A percentile compares a stretch with the other conserved stretches of the same genome.
phyloP scores from a whole-genome alignment of 75 land plant genomes.

The Ceratopteris richardii region DNA sequence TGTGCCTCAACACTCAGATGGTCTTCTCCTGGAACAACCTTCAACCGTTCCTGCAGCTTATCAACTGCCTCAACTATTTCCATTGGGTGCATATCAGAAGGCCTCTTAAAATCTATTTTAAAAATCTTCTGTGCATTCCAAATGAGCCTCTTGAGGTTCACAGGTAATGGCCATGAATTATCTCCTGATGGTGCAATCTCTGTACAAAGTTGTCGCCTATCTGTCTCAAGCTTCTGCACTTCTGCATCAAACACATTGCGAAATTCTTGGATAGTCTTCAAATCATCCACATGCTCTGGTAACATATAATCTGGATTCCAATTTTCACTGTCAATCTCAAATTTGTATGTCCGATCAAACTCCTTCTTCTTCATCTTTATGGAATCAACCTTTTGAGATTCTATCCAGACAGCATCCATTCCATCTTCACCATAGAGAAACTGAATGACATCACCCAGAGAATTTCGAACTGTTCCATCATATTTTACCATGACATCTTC shows the following conservation, averaged over 20 bases:
- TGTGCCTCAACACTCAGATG: slow-evolving; percentile 85
- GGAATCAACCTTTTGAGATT: slow-evolving; percentile 81
- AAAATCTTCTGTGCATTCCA: slow-evolving; percentile 97
- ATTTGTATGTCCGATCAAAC: slow-evolving; percentile 62
- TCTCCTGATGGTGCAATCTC: slow-evolving; percentile 93
- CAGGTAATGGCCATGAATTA: slow-evolving; percentile 75
- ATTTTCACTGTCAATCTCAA: slow-evolving; percentile 67
- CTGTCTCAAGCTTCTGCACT: slow-evolving; percentile 69
- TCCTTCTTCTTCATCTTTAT: slow-evolving; percentile 81
- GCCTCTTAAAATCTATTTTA: slow-evolving; percentile 68
- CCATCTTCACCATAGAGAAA: slow-evolving; percentile 99
- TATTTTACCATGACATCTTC: slow-evolving; percentile 99
- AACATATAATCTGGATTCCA: slow-evolving; percentile 94
- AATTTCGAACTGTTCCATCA: slow-evolving; percentile 98
- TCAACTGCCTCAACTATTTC: slow-evolving; percentile 92
- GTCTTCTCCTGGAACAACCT: slow-evolving; percentile 81
- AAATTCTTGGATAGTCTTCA: slow-evolving; percentile 79
- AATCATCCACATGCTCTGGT: slow-evolving; percentile 80
- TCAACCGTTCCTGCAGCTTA: slow-evolving; percentile 71
- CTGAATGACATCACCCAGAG: slow-evolving; percentile 97
- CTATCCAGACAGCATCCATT: slow-evolving; percentile 99
- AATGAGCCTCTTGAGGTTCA: slow-evolving; percentile 82
- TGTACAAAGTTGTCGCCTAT: slow-evolving; percentile 65
- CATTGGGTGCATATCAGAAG: slow-evolving; percentile 92
- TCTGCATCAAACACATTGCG: slow-evolving; percentile 94